Evolutionary conservation across 768 basidiomycete genomes (phyloP), one percentile per base, ranked within the genome.

Genomic region (Russula dissimulans): DNA sequence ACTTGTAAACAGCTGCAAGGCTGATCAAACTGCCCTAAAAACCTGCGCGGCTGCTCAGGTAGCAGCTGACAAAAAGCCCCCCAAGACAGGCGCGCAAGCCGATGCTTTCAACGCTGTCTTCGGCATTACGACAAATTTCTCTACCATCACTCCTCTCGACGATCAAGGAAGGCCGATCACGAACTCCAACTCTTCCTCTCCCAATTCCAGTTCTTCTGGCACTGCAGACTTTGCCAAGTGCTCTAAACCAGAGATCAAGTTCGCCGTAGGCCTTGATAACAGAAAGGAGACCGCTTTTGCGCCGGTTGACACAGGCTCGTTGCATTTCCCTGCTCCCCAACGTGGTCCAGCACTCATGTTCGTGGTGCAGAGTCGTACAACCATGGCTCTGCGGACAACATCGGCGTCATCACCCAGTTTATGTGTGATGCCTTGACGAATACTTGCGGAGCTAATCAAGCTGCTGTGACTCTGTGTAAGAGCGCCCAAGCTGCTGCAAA

Each of bases 221-320:
- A 64, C 70, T 57, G 69, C 71, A 46, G 45, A 81, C 71, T 85
- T 85, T 60, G 82, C 82, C 39, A 74, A 69, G n/a, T 85, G 83
- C 73, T 72, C 79, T 5, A 73, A 77, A 41, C 82, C 81, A 17
- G 69, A 80, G 67, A 81, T 84, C 57, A 74, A 78, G 57, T 85
- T 84, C 61, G 82, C 72, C 34, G 68, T 63, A 18, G 81, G 81
- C 14, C 78, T 85, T 58, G 82, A 83, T 62, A 70, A 70, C 54
- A 74, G 82, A 54, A 77, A 69, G 67, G 82, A 82, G 68, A 83
- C 81, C n/a, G 73, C 73, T 64, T 85, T 82, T 74, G 69, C 76
- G 58, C 81, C 83, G 41, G 72, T 72, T 49, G 77, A 83, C 66
- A 67, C 0, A 2, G 2, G 58, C 54, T 74, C 45, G 58, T 17